Conservation (phyloP, 73 alveolate species). For the Paramecium biaurelia region DNA sequence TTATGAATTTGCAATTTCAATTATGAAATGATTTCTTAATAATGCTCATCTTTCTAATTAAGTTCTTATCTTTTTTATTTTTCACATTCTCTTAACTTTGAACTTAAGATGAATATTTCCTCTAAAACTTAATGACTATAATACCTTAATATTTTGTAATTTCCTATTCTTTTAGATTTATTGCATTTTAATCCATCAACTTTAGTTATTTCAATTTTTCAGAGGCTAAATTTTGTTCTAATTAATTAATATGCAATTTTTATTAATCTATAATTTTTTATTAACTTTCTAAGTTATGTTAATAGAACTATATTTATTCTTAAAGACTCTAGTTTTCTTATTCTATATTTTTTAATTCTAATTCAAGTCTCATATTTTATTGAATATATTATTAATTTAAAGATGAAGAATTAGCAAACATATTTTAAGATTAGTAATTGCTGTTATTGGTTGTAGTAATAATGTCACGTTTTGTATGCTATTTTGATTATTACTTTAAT, state of each 20-base stretch:
- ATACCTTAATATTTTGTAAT: not conserved
- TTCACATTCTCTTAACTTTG: not conserved
- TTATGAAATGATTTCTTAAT: not conserved
- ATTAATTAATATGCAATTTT: not conserved
- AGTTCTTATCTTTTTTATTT: not conserved
- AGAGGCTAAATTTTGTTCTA: not conserved
- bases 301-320: not conserved
- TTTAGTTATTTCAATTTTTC: not conserved
- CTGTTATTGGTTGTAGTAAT: not conserved
- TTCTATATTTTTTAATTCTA: not conserved
- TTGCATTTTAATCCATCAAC: not conserved
- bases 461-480: not conserved
- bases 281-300: not conserved
- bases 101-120: not conserved
- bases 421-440: not conserved
- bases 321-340: not conserved
- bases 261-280: not conserved
- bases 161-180: not conserved
- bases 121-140: not conserved
- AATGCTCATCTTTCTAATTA: not conserved
- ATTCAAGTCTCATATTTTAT: not conserved
- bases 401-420: not conserved
- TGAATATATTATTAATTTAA: not conserved
- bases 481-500: not conserved
- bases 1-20: not conserved